Base-by-base conservation (phyloP, 805 yeast species). In the Candida tammaniensis region DNA sequence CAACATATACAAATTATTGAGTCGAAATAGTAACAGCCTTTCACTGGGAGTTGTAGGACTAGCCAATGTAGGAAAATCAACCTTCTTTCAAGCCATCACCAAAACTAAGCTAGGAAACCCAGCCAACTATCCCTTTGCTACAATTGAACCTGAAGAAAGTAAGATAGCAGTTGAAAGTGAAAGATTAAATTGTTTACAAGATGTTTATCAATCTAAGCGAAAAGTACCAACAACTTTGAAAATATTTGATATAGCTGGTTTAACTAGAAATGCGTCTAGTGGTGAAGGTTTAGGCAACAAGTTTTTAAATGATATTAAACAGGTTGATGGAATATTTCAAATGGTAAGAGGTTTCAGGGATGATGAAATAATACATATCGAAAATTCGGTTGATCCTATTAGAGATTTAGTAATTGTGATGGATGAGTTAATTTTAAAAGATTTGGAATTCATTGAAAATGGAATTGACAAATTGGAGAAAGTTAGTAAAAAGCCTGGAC, bases 231-330 rank as follows among this genome's bases (percentile, higher is more conserved):
- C 98, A 12, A 82, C 74, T 57, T 79, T 91, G 63, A 91, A 97
- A 39, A 80, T 93, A 39, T 88, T 86, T 56, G 98, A 93, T 69
- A 93, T 93, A 65, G 98, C 98, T 40, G 98, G 98, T 63, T 74
- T 93, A 59, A 91, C 98, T 47, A 86, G 86, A 68, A 97, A 96
- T 68, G 97, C 98, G 24, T 80, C 87, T 41, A 82, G 85, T 35
- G 98, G 98, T 63, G 97, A 88, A 68, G 98, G 98, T 60, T 78
- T 93, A 48, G 98, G 98, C 57, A 93, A 93, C 64, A 95, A 95
- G 44, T 93, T 93, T 76, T 78, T 93, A 69, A 82, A 95, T 49
- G 89, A 93, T 63, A 93, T 93, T 54, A 80, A 98, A 67, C 93
- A 96, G 31, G 98, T 93, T 38, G 98, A 93, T 75, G 96, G 97